A percentile compares a stretch with the other conserved stretches of the same genome.
phyloP scores from a whole-genome alignment of 2,329 filamentous ascomycete species.

The Ophiosphaerella herpotricha region DNA sequence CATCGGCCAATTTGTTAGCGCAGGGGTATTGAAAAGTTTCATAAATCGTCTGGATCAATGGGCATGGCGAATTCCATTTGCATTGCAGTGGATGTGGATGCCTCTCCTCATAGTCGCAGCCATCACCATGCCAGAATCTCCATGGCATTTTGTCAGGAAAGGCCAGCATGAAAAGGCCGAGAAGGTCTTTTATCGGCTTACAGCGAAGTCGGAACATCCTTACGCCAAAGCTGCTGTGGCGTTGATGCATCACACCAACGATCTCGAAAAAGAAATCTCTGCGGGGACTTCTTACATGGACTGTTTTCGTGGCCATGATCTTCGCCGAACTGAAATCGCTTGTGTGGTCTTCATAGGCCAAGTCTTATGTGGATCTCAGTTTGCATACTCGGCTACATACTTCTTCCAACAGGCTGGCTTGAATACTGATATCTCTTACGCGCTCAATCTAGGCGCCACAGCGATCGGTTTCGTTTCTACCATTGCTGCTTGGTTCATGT shows the following conservation, averaged over 20 bases:
- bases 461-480: neutral
- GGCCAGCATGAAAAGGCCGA: constrained; percentile 67
- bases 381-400: constrained; percentile 46
- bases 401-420: neutral
- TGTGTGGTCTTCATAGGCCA: constrained; percentile 55
- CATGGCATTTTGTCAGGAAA: constrained; percentile 73
- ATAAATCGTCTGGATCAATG: constrained; percentile 62
- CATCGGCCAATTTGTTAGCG: constrained; percentile 67
- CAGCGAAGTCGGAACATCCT: constrained; percentile 63
- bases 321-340: constrained; percentile 76
- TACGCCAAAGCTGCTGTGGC: constrained; percentile 62
- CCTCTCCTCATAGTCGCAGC: constrained; percentile 68
- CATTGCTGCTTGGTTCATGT: neutral
- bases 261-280: constrained; percentile 70
- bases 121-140: constrained; percentile 70
- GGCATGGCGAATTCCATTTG: constrained; percentile 67
- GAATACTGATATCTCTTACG: constrained; percentile 22
- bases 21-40: constrained; percentile 69
- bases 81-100: constrained; percentile 76
- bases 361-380: constrained; percentile 49
- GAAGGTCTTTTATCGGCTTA: constrained; percentile 66
- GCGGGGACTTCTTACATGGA: constrained; percentile 74
- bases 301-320: constrained; percentile 78
- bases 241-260: constrained; percentile 89
- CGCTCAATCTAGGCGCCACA: neutral